Evolutionary conservation across 2,329 filamentous ascomycete genomes (phyloP).

Genomic region (Fusarium chuoi): DNA sequence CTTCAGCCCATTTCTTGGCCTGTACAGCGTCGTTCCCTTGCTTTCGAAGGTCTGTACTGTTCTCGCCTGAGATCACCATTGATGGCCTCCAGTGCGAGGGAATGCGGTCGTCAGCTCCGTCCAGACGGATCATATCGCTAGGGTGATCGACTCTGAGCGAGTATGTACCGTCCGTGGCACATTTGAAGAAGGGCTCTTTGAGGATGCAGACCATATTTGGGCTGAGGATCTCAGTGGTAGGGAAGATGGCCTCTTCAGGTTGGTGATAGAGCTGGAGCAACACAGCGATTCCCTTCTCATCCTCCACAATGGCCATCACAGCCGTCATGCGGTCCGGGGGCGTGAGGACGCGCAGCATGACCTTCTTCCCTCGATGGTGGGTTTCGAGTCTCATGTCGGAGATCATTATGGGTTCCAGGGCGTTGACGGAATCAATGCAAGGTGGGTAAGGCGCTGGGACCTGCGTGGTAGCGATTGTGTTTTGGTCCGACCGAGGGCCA

Average conservation of each 20-base stretch:
- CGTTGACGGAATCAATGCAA: neutral
- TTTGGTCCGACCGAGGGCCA: neutral
- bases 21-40: neutral
- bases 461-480: neutral
- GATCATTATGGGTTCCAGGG: neutral
- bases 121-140: neutral
- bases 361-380: neutral
- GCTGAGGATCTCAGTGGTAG: neutral
- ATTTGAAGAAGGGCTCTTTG: conserved; percentile 3
- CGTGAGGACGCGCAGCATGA: neutral
- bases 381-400: neutral
- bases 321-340: neutral
- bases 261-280: neutral
- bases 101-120: neutral
- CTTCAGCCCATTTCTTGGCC: neutral
- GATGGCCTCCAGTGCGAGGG: neutral
- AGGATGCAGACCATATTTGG: neutral
- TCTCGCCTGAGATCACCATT: neutral
- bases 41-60: neutral
- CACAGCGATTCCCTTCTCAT: neutral
- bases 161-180: neutral
- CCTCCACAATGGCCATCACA: neutral
- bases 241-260: neutral
- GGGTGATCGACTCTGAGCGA: neutral
- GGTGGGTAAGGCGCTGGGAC: neutral